phyloP scores from a whole-genome alignment of 495 filamentous ascomycete species.

The Aspergillus cristatus region DNA sequence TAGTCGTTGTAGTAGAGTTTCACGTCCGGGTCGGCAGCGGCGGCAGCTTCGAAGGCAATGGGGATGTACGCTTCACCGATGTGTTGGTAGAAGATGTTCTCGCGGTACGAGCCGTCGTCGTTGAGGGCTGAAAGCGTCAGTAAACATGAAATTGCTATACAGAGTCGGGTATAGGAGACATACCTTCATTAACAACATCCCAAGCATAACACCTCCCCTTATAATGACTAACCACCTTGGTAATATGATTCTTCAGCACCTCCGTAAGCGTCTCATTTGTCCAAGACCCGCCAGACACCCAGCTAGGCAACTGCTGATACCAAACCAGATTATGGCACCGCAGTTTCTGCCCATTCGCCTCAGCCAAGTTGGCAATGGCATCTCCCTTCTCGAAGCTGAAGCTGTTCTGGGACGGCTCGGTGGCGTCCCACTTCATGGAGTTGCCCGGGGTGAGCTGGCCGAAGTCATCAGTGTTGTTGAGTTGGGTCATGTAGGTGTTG shows the following conservation, averaged over 20 bases:
- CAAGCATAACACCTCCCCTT: conserved; percentile 44
- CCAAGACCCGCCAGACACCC: conserved; percentile 48
- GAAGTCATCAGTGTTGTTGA: conserved; percentile 45
- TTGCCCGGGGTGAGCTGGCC: conserved; percentile 53
- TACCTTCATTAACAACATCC: conserved; percentile 37
- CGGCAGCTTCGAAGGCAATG: conserved; percentile 39
- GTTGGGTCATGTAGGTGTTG: conserved; percentile 32
- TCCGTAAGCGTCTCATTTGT: conserved; percentile 40
- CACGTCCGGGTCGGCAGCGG: conserved; percentile 32
- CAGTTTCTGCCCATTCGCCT: conserved; percentile 43
- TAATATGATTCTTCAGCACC: conserved; percentile 46
- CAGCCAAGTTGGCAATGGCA: conserved; percentile 39
- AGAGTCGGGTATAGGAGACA: background rate
- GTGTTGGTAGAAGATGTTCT: conserved; percentile 30
- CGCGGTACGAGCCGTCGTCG: conserved; percentile 38
- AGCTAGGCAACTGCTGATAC: conserved; percentile 51
- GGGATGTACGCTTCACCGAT: conserved; percentile 38
- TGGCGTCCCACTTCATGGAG: conserved; percentile 49
- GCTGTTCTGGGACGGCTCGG: conserved; percentile 34
- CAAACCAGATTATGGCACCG: conserved; percentile 56
- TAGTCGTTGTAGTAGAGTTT: conserved; percentile 65
- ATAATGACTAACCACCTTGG: conserved; percentile 42
- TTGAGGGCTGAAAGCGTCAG: conserved; percentile 20
- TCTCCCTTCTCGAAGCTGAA: conserved; percentile 46
- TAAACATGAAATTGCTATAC: conserved; percentile 1